Evolutionary conservation across 257 asterid genomes (phyloP).

Genomic region (Plantago elongata): DNA sequence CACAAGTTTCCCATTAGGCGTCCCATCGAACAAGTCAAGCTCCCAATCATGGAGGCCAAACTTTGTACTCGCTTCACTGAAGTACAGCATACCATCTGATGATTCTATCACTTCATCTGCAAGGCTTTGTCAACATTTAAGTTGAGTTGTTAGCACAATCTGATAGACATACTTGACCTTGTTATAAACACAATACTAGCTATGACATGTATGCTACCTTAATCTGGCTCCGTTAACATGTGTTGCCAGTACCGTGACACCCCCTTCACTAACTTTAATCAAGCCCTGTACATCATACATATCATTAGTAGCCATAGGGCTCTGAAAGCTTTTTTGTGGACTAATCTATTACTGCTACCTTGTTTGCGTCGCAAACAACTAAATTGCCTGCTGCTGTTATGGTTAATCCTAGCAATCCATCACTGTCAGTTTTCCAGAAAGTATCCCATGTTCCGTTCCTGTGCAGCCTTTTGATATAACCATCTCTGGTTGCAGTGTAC

Average conservation of each 20-base stretch:
- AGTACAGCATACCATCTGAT: constrained; percentile 55
- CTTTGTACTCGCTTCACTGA: constrained; percentile 58
- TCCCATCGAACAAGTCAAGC: constrained; percentile 51
- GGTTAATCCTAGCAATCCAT: constrained; percentile 39
- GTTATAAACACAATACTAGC: too few species aligned
- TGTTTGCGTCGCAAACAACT: constrained; percentile 42
- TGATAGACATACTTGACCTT: too few species aligned
- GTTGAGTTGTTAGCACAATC: not conserved
- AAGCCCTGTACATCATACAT: constrained; percentile 41
- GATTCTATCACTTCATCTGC: constrained; percentile 63
- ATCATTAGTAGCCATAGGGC: too few species aligned
- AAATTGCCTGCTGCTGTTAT: constrained; percentile 43
- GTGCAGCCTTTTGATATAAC: constrained; percentile 50
- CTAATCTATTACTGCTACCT: constrained; percentile 37
- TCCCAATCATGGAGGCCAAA: constrained; percentile 37
- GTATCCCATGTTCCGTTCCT: constrained; percentile 57
- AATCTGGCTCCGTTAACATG: constrained; percentile 25
- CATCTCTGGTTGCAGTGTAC: constrained; percentile 64
- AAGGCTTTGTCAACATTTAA: constrained; percentile 5
- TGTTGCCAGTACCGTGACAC: constrained; percentile 43
- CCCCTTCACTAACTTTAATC: constrained; percentile 50
- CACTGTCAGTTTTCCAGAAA: constrained; percentile 34
- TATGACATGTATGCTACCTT: constrained; percentile 1
- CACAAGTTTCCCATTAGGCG: constrained; percentile 57
- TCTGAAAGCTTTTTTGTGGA: too few species aligned